These are phyloP conservation scores for Penicillium sp. DNA, from an alignment of 2,329 filamentous ascomycete genomes.

Conservation along the genomic window DNA sequence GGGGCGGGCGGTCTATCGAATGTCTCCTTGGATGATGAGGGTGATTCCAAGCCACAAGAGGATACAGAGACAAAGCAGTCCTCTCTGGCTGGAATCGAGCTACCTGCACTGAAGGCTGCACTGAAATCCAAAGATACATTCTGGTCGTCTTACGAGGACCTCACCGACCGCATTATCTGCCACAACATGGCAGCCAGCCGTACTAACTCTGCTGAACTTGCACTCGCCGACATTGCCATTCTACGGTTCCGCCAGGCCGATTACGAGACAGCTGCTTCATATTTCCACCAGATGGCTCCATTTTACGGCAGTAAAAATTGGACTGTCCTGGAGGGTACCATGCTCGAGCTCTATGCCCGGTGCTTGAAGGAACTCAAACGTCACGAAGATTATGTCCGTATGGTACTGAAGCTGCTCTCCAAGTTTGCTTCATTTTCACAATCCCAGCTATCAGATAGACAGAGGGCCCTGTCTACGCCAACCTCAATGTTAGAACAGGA, in stretches of 20 bases:
- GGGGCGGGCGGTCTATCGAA: conserved; percentile 34
- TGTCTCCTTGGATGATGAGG: conserved; percentile 35
- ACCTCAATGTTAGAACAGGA: conserved; percentile 31
- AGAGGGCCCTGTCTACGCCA: conserved; percentile 33
- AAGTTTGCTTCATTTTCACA: conserved; percentile 38
- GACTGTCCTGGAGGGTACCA: conserved; percentile 75
- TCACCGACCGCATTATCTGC: conserved; percentile 82
- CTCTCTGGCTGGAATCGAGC: conserved; percentile 51
- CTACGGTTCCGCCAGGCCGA: conserved; percentile 77
- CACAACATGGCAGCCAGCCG: conserved; percentile 81
- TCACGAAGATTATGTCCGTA: conserved; percentile 75
- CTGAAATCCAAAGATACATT: conserved; percentile 64
- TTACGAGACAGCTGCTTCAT: conserved; percentile 69
- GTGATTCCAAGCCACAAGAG: conserved; percentile 14
- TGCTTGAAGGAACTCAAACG: conserved; percentile 77
- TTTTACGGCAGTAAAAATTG: conserved; percentile 78
- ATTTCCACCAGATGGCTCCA: conserved; percentile 75
- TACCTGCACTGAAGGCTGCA: conserved; percentile 60
- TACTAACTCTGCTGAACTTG: conserved; percentile 71
- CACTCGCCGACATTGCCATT: conserved; percentile 81
- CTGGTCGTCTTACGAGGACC: conserved; percentile 66
- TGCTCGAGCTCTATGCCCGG: conserved; percentile 80
- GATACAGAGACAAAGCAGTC: conserved; percentile 17
- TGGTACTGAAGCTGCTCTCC: conserved; percentile 66
- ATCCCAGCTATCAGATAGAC: conserved; percentile 29